Evolutionary conservation across 768 basidiomycete species (phyloP), one percentile per base, ranked within the genome.

Genomic region (Boletus bicolor): DNA sequence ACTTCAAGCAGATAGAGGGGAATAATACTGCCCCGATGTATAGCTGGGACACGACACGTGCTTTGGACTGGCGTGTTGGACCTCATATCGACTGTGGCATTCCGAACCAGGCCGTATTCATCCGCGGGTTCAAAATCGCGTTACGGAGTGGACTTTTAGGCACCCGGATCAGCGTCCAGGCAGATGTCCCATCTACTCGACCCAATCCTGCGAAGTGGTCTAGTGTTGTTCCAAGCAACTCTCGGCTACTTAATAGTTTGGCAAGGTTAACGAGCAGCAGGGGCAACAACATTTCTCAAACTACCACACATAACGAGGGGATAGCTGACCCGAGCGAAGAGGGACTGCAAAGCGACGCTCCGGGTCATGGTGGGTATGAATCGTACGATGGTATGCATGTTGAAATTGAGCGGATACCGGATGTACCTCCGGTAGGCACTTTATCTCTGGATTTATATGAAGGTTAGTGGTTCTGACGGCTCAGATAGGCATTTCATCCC

Each of bases 91-190:
- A 49, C 11, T 21, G n/a, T 26, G 37, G 39, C 3, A 37, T 36
- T 36, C 49, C 41, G 24, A 64, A 66, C 24, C 62, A 66, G 49
- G 44, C 47, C 19, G 51, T 65, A 7, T 66, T 65, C 42, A 58
- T 65, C n/a, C 55, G 53, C 3, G 64, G 64, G 4, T 62, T 60
- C 41, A 64, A 59, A 24, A 57, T 59, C 30, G 41, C 44, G 9
- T 14, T 51, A 7, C 46, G 58, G 19, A 47, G 24, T 14, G 44
- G 48, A 37, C 6, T 37, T 37, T 28, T 49, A 37, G n/a, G 46
- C 12, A 49, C 9, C 24, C 48, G 24, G 36, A 37, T 49, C 24
- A 36, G 26, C 7, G 35, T 49, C 17, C 21, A 37, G 48, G 48
- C 48, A 37, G 36, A 49, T n/a, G 10, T 17, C 48, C 48, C 48